Evolutionary conservation across 306 rosid species (phyloP).

Genomic region (Pterocarpus macrocarpus): DNA sequence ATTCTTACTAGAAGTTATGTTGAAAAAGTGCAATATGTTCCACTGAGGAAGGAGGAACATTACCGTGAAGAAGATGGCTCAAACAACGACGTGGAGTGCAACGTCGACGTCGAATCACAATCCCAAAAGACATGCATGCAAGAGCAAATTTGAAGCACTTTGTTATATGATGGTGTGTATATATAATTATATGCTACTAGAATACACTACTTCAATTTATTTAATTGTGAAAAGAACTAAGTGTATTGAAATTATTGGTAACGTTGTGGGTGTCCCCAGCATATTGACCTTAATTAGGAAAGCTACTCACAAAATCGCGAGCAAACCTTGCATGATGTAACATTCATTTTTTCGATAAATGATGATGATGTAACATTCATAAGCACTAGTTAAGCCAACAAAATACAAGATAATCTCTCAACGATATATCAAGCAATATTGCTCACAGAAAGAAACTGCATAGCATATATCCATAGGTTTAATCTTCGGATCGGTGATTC

Average conservation of each 20-base stretch:
- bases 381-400: neutral
- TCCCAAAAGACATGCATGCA: conserved; percentile 42
- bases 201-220: neutral
- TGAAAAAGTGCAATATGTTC: conserved; percentile 55
- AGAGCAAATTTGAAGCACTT: conserved; percentile 28
- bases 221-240: neutral
- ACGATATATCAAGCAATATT: too few relatives aligned
- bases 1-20: conserved; percentile 51
- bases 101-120: conserved; percentile 36
- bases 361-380: neutral
- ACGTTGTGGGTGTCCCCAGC: neutral
- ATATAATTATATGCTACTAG: neutral
- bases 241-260: neutral
- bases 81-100: conserved; percentile 2
- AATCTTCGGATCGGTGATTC: too few relatives aligned
- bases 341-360: too few relatives aligned
- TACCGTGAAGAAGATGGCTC: conserved; percentile 45
- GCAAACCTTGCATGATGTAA: neutral
- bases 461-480: too few relatives aligned
- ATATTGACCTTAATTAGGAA: neutral
- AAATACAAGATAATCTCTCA: neutral
- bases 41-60: conserved; percentile 49
- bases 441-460: too few relatives aligned
- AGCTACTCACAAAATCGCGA: neutral
- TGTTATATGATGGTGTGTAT: neutral